Evolutionary conservation across 139 green algal species (phyloP).

Genomic region (Chlorella ohadii): DNA sequence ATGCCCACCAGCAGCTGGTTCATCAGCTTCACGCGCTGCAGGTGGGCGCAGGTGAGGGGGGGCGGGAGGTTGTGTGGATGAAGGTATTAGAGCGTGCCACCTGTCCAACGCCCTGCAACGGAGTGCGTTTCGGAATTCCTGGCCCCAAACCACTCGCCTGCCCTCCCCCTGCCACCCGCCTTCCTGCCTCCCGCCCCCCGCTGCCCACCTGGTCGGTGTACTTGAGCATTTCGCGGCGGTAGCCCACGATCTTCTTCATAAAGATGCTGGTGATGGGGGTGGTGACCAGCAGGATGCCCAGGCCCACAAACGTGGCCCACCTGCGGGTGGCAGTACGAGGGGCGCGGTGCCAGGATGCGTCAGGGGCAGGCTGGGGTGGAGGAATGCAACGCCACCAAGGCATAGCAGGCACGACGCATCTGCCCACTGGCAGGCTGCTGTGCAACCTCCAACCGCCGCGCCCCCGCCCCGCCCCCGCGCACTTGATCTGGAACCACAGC

Average conservation of each 20-base stretch:
- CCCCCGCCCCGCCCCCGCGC: not conserved
- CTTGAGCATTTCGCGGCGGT: conserved; percentile 74
- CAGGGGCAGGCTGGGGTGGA: not conserved
- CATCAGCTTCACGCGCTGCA: conserved; percentile 82
- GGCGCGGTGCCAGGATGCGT: not conserved
- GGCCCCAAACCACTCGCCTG: too few relatives aligned
- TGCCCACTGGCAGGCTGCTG: too few relatives aligned
- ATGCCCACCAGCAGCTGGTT: conserved; percentile 82
- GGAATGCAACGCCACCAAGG: not conserved
- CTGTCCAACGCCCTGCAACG: too few relatives aligned
- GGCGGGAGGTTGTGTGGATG: too few relatives aligned
- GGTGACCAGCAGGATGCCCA: conserved; percentile 82
- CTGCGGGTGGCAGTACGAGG: conserved; percentile 25
- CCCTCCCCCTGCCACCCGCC: too few relatives aligned
- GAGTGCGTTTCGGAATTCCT: too few relatives aligned
- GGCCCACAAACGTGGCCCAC: conserved; percentile 90
- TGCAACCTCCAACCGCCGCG: too few relatives aligned
- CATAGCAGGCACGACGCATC: too few relatives aligned
- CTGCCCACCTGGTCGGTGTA: conserved; percentile 77
- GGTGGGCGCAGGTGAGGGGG: too few relatives aligned
- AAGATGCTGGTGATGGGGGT: conserved; percentile 76
- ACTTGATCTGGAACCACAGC: conserved; percentile 86
- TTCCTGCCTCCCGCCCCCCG: too few relatives aligned
- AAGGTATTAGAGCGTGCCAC: too few relatives aligned
- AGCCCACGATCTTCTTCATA: conserved; percentile 56